Conservation (phyloP, 225 moss, liverwort and hornwort genomes). For the Bryoerythrophyllum caledonicum region DNA sequence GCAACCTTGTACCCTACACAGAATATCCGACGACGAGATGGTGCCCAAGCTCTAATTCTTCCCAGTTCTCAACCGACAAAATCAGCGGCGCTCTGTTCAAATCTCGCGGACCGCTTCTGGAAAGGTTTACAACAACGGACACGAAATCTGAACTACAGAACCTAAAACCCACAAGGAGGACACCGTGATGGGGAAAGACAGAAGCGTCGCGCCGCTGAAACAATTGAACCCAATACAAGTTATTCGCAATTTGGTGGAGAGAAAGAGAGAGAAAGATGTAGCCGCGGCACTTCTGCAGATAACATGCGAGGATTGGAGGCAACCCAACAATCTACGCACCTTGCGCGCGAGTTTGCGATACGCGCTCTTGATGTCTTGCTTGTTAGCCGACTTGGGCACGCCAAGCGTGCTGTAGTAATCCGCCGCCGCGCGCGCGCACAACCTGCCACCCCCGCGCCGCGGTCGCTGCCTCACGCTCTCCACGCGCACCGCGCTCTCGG, state of each 20-base stretch:
- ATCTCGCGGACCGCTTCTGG: too few relatives aligned
- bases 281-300: background rate
- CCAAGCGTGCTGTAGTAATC: slow-evolving; percentile 87
- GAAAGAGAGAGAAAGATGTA: background rate
- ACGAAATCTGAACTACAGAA: background rate
- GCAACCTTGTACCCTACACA: background rate
- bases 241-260: slow-evolving; percentile 1
- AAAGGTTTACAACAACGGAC: background rate
- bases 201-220: too few relatives aligned
- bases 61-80: background rate
- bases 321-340: slow-evolving; percentile 37
- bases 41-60: background rate
- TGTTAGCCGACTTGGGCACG: slow-evolving; percentile 75
- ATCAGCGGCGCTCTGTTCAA: background rate
- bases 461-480: slow-evolving; percentile 13
- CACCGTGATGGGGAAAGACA: too few relatives aligned
- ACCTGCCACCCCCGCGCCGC: slow-evolving; percentile 39
- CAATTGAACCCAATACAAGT: too few relatives aligned
- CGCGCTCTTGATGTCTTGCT: slow-evolving; percentile 94
- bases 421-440: slow-evolving; percentile 67
- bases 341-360: slow-evolving; percentile 96
- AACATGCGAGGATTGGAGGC: background rate
- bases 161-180: background rate
- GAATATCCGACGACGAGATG: background rate
- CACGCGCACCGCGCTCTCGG: slow-evolving; percentile 32